A percentile compares a stretch with the other conserved stretches of the same genome.
Conservation (phyloP, 805 yeast genomes). For the Maudiozyma pseudohumilis region DNA sequence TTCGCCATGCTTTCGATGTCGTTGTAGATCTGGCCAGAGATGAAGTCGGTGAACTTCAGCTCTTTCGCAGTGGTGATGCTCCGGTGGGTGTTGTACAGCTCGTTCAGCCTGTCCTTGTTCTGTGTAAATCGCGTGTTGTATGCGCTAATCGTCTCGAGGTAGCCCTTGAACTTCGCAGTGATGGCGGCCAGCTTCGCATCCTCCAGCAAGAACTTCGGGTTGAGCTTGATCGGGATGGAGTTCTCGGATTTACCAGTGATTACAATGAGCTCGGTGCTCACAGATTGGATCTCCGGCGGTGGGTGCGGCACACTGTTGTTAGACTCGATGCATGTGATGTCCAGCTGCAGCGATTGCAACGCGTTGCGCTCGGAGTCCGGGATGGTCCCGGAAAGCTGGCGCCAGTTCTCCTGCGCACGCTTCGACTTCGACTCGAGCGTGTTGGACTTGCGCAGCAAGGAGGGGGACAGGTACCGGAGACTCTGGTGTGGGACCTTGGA, state of each 20-base stretch:
- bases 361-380: conserved; percentile 20
- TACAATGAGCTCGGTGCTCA: conserved; percentile 27
- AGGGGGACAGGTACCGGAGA: conserved; percentile 29
- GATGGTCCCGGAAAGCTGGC: conserved; percentile 15
- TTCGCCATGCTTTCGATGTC: conserved; percentile 27
- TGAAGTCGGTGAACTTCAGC: conserved; percentile 22
- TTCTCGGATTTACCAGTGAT: conserved; percentile 28
- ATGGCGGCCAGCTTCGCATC: conserved; percentile 14
- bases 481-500: conserved; percentile 26
- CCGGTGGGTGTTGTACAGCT: conserved; percentile 17
- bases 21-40: conserved; percentile 17
- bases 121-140: conserved; percentile 13
- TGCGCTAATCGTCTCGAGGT: conserved; percentile 5
- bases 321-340: conserved; percentile 27
- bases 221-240: conserved; percentile 35
- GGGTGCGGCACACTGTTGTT: conserved; percentile 20
- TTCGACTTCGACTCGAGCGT: conserved; percentile 21
- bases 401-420: conserved; percentile 26
- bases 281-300: conserved; percentile 26
- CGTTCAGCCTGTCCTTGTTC: conserved; percentile 15
- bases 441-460: conserved; percentile 27
- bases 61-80: conserved; percentile 10
- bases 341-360: conserved; percentile 19
- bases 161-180: conserved; percentile 13
- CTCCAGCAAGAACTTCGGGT: conserved; percentile 23